Evolutionary conservation across 768 basidiomycete species (phyloP), one percentile per base, ranked within the genome.

Genomic region (Phaeotremella skinneri): DNA sequence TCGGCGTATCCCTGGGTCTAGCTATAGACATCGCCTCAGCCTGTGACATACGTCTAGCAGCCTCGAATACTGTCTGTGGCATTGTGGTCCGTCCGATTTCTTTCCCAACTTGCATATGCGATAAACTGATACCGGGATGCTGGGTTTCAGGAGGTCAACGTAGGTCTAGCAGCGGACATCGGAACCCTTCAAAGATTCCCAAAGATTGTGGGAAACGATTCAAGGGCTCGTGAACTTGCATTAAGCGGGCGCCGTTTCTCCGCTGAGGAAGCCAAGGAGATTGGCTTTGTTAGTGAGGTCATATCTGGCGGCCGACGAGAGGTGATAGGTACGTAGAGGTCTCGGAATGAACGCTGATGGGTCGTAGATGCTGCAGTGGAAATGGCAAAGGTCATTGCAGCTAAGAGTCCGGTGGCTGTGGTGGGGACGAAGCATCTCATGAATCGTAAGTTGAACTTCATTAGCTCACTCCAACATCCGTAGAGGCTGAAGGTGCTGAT

Each of bases 81-180:
- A 87, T 94, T 78, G 88, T 90, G 79, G 90, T 85, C 1, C 48
- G 26, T 37, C 43, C 31, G 29, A 16, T 6, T 26, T 51, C 20
- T 17, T 52, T 21, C 49, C 17, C 13, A 21, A 23, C 23, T 14
- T 11, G 49, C 9, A 39, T 14, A 20, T 21, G 13, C 43, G 23
- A 45, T 11, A 20, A 9, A 45, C 6, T 23, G 23, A 45, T 13
- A 17, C n/a, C n/a, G n/a, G n/a, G 5, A 23, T 2, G 27, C 52
- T 30, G 23, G 54, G 21, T 21, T 43, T 13, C 68, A 90, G 89
- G 89, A 93, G 81, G 86, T 90, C 2, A 88, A 91, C 69, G 82
- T 91, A 25, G 91, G 88, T 0, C 80, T 94, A 0, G 91, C 91
- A 2, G 87, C 91, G 0, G 91, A 93, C 70, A 85, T 92, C 39